phyloP scores from a whole-genome alignment of 1,284 basidiomycete genomes.

The Ustanciosporium gigantosporum region DNA sequence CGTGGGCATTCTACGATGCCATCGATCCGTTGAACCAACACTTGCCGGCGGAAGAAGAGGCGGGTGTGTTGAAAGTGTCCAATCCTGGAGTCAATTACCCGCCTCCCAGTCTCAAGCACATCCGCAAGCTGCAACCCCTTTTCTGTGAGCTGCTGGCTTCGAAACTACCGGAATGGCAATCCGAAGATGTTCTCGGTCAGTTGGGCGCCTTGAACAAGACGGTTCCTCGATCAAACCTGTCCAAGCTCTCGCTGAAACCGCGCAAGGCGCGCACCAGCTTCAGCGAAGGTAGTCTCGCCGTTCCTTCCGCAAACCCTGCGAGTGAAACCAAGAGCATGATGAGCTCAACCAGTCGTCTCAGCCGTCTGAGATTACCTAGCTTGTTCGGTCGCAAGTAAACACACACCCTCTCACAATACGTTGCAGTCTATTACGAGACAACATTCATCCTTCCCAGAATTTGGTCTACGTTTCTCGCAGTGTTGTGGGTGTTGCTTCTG shows the following conservation, averaged over 20 bases:
- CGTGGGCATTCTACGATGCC: conserved; percentile 53
- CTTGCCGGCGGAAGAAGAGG: conserved; percentile 14
- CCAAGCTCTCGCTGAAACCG: not conserved
- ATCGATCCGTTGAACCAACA: conserved; percentile 50
- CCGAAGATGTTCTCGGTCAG: conserved; percentile 28
- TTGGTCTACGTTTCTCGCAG: no score
- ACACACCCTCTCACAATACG: not conserved
- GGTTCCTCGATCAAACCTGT: no score
- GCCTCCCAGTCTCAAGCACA: conserved; percentile 40
- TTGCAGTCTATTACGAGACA: no score
- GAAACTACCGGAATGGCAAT: conserved; percentile 53
- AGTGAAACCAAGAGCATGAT: not conserved
- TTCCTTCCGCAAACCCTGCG: not conserved
- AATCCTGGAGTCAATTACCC: conserved; percentile 5
- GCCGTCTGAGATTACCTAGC: not conserved
- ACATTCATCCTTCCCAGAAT: no score
- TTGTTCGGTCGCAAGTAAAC: conserved; percentile 3
- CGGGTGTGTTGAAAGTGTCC: conserved; percentile 13
- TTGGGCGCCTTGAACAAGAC: conserved; percentile 2
- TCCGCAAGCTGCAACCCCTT: conserved; percentile 44
- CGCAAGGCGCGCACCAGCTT: conserved; percentile 1
- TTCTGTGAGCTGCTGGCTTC: conserved; percentile 48
- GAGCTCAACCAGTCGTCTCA: conserved; percentile 1
- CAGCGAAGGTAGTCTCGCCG: not conserved
- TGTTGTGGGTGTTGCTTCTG: no score